Evolutionary conservation across 1,284 basidiomycete genomes (phyloP).

Genomic region (Coniferiporia weirii): DNA sequence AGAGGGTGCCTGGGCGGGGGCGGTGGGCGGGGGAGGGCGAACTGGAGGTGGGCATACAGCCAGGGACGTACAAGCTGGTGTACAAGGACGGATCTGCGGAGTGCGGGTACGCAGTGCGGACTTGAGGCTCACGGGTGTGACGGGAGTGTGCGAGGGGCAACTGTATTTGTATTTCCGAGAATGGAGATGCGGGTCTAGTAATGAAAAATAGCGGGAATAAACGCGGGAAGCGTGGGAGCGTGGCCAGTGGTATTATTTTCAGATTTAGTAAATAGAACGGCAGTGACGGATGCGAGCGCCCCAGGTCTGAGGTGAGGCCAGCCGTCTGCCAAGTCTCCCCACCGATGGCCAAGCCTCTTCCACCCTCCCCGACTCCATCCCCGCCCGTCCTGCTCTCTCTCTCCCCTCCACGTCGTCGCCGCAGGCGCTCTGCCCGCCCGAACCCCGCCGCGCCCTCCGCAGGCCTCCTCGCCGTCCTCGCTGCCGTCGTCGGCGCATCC

Average conservation of each 20-base stretch:
- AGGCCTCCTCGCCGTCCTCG: slow-evolving; percentile 5
- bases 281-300: background rate
- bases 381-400: background rate
- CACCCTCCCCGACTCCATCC: background rate
- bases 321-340: background rate
- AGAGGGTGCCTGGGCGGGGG: slow-evolving; percentile 21
- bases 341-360: slow-evolving; percentile 1
- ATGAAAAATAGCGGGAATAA: background rate
- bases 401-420: slow-evolving; percentile 15
- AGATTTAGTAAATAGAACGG: background rate
- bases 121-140: background rate
- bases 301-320: background rate
- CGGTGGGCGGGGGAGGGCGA: slow-evolving; percentile 23
- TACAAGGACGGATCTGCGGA: slow-evolving; percentile 63
- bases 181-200: background rate
- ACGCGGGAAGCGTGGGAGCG: background rate
- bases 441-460: slow-evolving; percentile 1
- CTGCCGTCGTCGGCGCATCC: slow-evolving; percentile 8
- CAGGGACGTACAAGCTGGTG: slow-evolving; percentile 68
- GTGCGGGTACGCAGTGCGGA: slow-evolving; percentile 37
- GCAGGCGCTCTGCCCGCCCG: background rate
- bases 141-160: too few relatives aligned
- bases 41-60: slow-evolving; percentile 58
- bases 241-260: background rate
- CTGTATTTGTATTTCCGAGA: background rate